phyloP scores from a whole-genome alignment of 805 yeast genomes.

The Candida xyloterini region DNA sequence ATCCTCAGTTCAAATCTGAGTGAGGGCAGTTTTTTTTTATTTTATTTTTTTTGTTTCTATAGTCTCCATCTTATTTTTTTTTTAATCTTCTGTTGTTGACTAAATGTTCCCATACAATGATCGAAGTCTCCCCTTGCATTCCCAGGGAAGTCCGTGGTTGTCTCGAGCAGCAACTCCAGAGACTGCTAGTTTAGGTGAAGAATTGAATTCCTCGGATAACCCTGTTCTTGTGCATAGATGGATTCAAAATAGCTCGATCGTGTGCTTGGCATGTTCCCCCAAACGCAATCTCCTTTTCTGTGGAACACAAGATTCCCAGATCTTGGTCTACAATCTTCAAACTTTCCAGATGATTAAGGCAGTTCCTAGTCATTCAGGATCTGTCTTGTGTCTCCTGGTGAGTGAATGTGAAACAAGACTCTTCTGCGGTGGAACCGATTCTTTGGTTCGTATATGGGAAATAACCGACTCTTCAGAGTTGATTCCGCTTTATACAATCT shows the following conservation, averaged over 20 bases:
- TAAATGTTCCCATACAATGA: slow-evolving; percentile 6
- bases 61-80: not conserved
- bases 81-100: not conserved
- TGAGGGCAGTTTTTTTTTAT: slow-evolving; percentile 28
- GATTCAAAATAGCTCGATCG: slow-evolving; percentile 68
- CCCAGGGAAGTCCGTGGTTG: slow-evolving; percentile 1
- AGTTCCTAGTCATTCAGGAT: slow-evolving; percentile 63
- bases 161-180: slow-evolving; percentile 13
- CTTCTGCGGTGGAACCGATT: slow-evolving; percentile 88
- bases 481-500: slow-evolving; percentile 59
- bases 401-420: slow-evolving; percentile 54
- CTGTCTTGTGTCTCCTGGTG: slow-evolving; percentile 68
- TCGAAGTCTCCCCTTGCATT: slow-evolving; percentile 18
- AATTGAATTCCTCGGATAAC: not conserved
- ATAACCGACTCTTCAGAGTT: slow-evolving; percentile 35
- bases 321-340: slow-evolving; percentile 64
- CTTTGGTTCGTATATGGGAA: slow-evolving; percentile 84
- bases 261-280: slow-evolving; percentile 68
- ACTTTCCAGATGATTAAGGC: slow-evolving; percentile 56
- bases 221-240: slow-evolving; percentile 55
- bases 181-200: not conserved
- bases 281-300: slow-evolving; percentile 62
- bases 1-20: slow-evolving; percentile 36
- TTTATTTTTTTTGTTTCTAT: not conserved
- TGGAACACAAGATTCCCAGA: slow-evolving; percentile 85